These are phyloP conservation scores for Aquilaria yunnanensis DNA, from an alignment of 345 rosid genomes.

Conservation along the genomic window DNA sequence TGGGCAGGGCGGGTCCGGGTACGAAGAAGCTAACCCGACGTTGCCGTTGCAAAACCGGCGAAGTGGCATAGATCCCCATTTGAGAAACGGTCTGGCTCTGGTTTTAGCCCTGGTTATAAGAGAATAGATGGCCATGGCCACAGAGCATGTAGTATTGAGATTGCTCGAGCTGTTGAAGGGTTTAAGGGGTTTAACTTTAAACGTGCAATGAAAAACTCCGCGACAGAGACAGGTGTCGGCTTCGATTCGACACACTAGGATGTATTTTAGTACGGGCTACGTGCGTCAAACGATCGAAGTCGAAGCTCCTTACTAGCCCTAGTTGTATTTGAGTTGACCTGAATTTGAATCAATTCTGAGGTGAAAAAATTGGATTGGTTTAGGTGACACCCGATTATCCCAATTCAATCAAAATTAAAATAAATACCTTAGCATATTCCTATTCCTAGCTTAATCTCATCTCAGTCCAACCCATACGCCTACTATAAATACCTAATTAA, in stretches of 20 bases:
- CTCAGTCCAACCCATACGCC: too few species aligned
- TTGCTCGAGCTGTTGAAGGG: constrained; percentile 17
- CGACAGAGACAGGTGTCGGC: neutral
- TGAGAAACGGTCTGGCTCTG: constrained; percentile 31
- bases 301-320: neutral
- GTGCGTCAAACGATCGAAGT: neutral
- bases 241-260: neutral
- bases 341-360: too few species aligned
- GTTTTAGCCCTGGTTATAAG: constrained; percentile 46
- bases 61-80: constrained; percentile 49
- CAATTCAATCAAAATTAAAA: too few species aligned
- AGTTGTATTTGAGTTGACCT: too few species aligned
- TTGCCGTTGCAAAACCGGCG: constrained; percentile 59
- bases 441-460: too few species aligned
- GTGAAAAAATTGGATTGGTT: too few species aligned
- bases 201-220: neutral
- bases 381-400: too few species aligned
- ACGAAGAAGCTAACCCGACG: constrained; percentile 47
- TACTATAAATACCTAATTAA: too few species aligned
- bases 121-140: constrained; percentile 36
- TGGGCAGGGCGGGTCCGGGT: constrained; percentile 21
- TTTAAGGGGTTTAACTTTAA: constrained; percentile 29
- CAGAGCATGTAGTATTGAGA: neutral
- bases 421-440: too few species aligned
- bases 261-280: neutral